Conservation (phyloP, 2,329 filamentous ascomycete species). For the Cryoendolithus antarcticus region DNA sequence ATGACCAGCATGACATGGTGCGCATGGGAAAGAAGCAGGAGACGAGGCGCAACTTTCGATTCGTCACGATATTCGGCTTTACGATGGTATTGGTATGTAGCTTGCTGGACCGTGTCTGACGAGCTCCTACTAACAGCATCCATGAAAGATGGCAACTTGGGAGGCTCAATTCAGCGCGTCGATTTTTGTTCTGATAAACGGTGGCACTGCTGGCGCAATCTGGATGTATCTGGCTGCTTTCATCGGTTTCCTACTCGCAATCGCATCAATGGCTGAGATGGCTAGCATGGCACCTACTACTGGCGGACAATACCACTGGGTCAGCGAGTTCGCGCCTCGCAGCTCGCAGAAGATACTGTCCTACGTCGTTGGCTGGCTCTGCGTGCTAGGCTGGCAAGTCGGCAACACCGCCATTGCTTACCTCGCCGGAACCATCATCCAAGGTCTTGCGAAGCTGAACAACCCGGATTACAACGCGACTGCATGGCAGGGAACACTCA, state of each 20-base stretch:
- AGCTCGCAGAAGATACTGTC: slow-evolving; percentile 15
- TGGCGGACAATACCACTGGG: slow-evolving; percentile 22
- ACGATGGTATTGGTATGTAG: slow-evolving; percentile 11
- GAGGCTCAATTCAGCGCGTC: slow-evolving; percentile 21
- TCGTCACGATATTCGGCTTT: slow-evolving; percentile 15
- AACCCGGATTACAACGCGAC: slow-evolving; percentile 16
- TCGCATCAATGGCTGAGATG: slow-evolving; percentile 21
- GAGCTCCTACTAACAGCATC: too few relatives aligned
- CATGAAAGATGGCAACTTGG: slow-evolving; percentile 14
- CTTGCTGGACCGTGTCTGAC: too few relatives aligned
- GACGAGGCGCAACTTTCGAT: slow-evolving; percentile 12
- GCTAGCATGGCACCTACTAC: slow-evolving; percentile 21
- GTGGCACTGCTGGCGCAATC: slow-evolving; percentile 21
- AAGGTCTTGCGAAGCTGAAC: slow-evolving; percentile 25
- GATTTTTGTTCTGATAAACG: slow-evolving; percentile 17
- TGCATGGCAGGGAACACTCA: slow-evolving; percentile 18
- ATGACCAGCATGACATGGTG: slow-evolving; percentile 8
- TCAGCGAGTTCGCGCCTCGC: slow-evolving; percentile 20
- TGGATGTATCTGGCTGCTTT: slow-evolving; percentile 21
- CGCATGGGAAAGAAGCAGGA: slow-evolving; percentile 8
- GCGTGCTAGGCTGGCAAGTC: slow-evolving; percentile 25
- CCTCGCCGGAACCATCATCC: slow-evolving; percentile 24
- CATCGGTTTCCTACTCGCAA: slow-evolving; percentile 16
- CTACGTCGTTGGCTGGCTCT: slow-evolving; percentile 22
- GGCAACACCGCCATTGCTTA: slow-evolving; percentile 23